Percentiles rank a stretch among this genome's conserved stretches.
These are phyloP conservation scores for Pelomyxa schiedti DNA, from an alignment of 78 protist species.

Conservation along the genomic window DNA sequence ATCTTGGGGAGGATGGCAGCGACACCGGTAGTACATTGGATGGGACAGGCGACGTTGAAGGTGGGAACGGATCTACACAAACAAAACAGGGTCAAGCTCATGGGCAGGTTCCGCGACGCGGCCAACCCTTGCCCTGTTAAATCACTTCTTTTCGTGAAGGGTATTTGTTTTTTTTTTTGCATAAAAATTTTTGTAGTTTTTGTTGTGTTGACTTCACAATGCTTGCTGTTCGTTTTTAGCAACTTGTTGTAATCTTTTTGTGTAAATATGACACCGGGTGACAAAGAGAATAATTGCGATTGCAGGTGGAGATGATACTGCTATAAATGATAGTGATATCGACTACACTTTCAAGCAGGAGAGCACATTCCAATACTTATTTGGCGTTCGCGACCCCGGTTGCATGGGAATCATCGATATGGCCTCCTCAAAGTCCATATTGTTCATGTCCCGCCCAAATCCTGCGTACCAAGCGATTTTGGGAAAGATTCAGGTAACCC, in stretches of 20 bases:
- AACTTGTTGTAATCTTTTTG: no score
- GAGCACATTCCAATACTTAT: constrained; percentile 48
- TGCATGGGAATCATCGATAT: constrained; percentile 36
- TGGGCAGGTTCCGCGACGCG: background rate
- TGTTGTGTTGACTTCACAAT: background rate
- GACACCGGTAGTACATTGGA: no score
- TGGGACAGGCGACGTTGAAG: constrained; percentile 44
- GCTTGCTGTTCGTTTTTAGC: constrained; percentile 7
- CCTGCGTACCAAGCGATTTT: constrained; percentile 41
- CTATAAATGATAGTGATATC: constrained; percentile 27
- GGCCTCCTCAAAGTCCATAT: background rate
- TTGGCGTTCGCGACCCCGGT: constrained; percentile 49
- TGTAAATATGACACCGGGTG: no score
- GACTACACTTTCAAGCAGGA: constrained; percentile 57
- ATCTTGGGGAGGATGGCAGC: no score
- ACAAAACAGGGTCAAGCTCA: constrained; percentile 41
- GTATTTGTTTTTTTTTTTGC: background rate
- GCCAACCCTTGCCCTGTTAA: no score
- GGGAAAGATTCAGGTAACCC: constrained; percentile 26
- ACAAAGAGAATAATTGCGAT: no score
- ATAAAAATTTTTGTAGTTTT: background rate
- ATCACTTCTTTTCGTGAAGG: constrained; percentile 2
- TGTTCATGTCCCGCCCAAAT: constrained; percentile 37
- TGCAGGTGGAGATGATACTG: constrained; percentile 22
- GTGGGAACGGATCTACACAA: constrained; percentile 25